Evolutionary conservation across 495 filamentous ascomycete species (phyloP), one percentile per base, ranked within the genome.

Genomic region (Penicillium maclennaniae): DNA sequence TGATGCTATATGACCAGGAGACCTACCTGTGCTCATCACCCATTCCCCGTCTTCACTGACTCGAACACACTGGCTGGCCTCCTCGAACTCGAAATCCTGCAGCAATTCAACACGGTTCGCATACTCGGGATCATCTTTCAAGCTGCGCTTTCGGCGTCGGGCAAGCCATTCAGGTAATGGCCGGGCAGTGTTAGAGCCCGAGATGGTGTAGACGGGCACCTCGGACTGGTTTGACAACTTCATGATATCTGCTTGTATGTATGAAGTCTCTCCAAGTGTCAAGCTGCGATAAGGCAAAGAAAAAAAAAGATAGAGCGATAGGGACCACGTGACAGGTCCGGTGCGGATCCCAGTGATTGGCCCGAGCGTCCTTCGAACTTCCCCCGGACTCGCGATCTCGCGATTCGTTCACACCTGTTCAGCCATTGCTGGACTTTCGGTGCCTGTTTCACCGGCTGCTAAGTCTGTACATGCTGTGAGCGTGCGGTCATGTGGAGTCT

Each of bases 71-170:
- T 86, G 82, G 66, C 92, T 96, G n/a, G 95, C 91, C 69, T 99
- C 95, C 63, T 97, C 93, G 56, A 97, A 99, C 62, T 95, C 92
- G 65, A 99, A 99, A 63, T 97, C 92, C 63, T 99, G 95, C 21
- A 99, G 78, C 44, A 99, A 76, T 69, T 99, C 95, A 53, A 99
- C 87, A 46, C 93, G 87, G 66, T 90, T 95, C 49, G 90, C 85
- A 72, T 88, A 97, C 59, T 96, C 92, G 44, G 88, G 83, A 63
- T 97, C 93, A 53, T 91, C 85, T 69, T 97, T 97, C 56, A 96
- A 77, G 58, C 90, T 95, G 67, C 91, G 83, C 76, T 96, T 97
- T 59, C 92, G 80, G 46, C 92, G 90, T 53, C 91, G 81, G 12
- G 89, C 86, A 48, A 97, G 87, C 83, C 95, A 99, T 75, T 99